Evolutionary conservation across 2,329 filamentous ascomycete genomes (phyloP).

Genomic region (Ambrosiella cleistominuta): DNA sequence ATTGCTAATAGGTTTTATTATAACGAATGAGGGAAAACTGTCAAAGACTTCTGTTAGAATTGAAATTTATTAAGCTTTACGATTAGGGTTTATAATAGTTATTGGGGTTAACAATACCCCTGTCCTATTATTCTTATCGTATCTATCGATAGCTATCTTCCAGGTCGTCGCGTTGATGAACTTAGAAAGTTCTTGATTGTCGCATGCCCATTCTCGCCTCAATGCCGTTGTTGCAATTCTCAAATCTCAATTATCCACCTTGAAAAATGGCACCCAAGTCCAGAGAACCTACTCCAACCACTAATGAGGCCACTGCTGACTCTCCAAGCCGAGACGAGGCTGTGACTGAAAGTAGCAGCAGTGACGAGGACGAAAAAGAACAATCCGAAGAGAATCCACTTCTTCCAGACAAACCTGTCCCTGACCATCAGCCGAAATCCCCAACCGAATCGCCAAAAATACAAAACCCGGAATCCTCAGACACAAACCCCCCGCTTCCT

Average conservation of each 20-base stretch:
- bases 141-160: not conserved
- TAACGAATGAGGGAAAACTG: too few relatives aligned
- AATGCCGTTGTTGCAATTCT: not conserved
- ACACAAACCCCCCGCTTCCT: slow-evolving; percentile 24
- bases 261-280: not conserved
- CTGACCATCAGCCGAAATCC: too few relatives aligned
- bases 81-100: not conserved
- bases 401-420: not conserved
- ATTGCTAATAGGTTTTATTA: too few relatives aligned
- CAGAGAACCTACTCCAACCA: not conserved
- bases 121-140: not conserved
- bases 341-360: not conserved
- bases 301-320: not conserved
- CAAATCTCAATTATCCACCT: not conserved
- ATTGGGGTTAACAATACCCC: not conserved
- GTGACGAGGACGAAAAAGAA: too few relatives aligned
- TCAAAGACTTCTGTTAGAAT: too few relatives aligned
- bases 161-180: not conserved
- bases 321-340: not conserved
- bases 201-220: not conserved
- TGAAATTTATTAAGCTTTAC: too few relatives aligned
- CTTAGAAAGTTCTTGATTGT: not conserved
- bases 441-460: too few relatives aligned
- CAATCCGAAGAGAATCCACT: not conserved
- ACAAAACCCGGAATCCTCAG: not conserved